Base-by-base conservation (phyloP, 2,329 filamentous ascomycete species). In the Daldinia sp. region DNA sequence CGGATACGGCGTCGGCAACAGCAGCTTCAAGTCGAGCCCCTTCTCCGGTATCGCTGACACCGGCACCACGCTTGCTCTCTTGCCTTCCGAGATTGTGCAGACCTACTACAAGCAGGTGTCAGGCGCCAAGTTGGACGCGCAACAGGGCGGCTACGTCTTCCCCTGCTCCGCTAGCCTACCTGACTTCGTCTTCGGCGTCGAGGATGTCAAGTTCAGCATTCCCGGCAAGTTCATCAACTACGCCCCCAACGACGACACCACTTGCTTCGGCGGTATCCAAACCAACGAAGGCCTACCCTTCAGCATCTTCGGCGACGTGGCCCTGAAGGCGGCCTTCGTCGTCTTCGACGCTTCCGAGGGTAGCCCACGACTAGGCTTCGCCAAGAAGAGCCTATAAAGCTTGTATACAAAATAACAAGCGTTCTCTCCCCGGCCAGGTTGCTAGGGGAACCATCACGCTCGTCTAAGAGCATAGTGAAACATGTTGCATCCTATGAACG, bases 241-340 rank as follows among this genome's bases (percentile, higher is more conserved):
- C 72, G 77, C 82, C 0, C 73, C 78, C 21, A 75, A 80, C 41
- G 80, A 80, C 17, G 77, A 72, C 19, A 78, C 79, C 3, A 78
- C 60, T 34, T 91, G 89, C 82, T 90, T 82, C 70, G 89, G 89
- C 61, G 89, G 88, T 49, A 82, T 92, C 57, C 89, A 91, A 80
- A 76, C 69, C 35, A 64, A 64, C 49, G 29, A 41, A 7, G 70
- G 58, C 34, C 69, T 72, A 23, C 70, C 71, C 34, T 78, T 87
- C 72, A 82, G 79, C 70, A 90, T 90, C 76, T 86, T 87, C 63
- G 88, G 88, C 27, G 87, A 90, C 68, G 80, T 88, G 67, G 87
- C 89, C 78, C 80, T 90, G 61, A 90, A 90, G 83, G 81, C 81
- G 66, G 83, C 87, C 70, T 90, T 87, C 70, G 85, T 86, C 47